Evolutionary conservation across 495 filamentous ascomycete species (phyloP).

Genomic region (Pseudoneurospora amorphoporcata): DNA sequence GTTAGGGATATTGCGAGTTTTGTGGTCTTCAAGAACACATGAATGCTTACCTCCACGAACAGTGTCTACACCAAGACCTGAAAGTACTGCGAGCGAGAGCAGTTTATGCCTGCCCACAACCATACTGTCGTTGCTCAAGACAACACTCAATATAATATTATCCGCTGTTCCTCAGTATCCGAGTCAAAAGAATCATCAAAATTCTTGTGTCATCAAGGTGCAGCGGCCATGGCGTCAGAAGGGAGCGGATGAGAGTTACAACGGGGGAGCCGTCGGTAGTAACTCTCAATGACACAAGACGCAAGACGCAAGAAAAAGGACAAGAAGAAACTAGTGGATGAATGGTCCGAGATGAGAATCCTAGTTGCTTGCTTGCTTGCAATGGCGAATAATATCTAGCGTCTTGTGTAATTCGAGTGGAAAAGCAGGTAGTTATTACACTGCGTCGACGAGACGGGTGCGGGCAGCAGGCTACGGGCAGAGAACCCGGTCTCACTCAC

Average conservation of each 20-base stretch:
- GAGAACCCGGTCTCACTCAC: background rate
- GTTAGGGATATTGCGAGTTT: background rate
- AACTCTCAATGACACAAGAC: background rate
- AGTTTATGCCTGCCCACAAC: slow-evolving; percentile 18
- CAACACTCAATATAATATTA: background rate
- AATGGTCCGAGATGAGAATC: background rate
- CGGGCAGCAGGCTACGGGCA: background rate
- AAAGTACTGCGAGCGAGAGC: slow-evolving; percentile 23
- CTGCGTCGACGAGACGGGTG: background rate
- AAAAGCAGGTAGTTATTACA: background rate
- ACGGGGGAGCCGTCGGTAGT: background rate
- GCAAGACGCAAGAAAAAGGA: background rate
- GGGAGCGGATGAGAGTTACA: background rate
- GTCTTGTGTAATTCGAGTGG: background rate
- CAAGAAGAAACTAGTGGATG: background rate
- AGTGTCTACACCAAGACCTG: slow-evolving; percentile 14
- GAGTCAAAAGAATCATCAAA: background rate
- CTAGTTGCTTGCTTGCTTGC: background rate
- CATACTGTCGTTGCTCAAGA: slow-evolving; percentile 14
- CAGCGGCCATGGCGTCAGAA: slow-evolving; percentile 11
- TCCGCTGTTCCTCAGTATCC: slow-evolving; percentile 7
- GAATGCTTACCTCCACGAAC: slow-evolving; percentile 16
- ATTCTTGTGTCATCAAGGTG: slow-evolving; percentile 7
- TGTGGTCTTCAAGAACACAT: background rate
- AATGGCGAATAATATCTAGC: background rate